Percentiles rank a stretch among this genome's conserved stretches.
phyloP scores from a whole-genome alignment of 2,329 filamentous ascomycete species.

The Penicillium sp. region DNA sequence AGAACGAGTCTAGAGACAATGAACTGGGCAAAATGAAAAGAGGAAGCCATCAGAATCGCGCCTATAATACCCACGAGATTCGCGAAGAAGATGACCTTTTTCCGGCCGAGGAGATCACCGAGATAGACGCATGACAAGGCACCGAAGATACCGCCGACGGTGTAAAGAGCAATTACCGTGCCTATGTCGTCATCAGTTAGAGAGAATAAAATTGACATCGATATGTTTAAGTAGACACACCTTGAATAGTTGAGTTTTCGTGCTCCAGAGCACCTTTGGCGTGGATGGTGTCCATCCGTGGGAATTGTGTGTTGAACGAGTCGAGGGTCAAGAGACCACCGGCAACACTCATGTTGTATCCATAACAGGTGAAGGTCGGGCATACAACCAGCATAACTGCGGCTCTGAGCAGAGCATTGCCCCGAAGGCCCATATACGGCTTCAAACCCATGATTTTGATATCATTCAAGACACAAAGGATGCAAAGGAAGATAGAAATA shows the following conservation, averaged over 20 bases:
- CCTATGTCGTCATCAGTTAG: constrained; percentile 20
- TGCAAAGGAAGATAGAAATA: background rate
- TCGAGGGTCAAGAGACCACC: constrained; percentile 42
- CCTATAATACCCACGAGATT: constrained; percentile 42
- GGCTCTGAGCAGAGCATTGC: constrained; percentile 19
- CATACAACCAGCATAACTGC: constrained; percentile 22
- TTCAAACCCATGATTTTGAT: constrained; percentile 17
- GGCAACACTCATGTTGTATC: constrained; percentile 51
- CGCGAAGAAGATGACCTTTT: constrained; percentile 42
- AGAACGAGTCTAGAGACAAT: constrained; percentile 44
- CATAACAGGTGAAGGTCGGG: constrained; percentile 45
- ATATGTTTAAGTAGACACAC: constrained; percentile 3
- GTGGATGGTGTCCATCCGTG: constrained; percentile 47
- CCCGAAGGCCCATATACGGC: constrained; percentile 21
- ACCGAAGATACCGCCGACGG: constrained; percentile 45
- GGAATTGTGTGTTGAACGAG: constrained; percentile 38
- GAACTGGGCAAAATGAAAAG: constrained; percentile 46
- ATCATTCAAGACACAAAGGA: background rate
- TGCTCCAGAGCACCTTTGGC: constrained; percentile 41
- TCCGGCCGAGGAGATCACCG: constrained; percentile 45
- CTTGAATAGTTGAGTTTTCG: constrained; percentile 44
- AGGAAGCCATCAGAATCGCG: constrained; percentile 42
- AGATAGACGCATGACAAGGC: constrained; percentile 44
- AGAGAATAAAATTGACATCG: background rate
- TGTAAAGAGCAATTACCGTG: constrained; percentile 44